phyloP scores from a whole-genome alignment of 2,329 filamentous ascomycete genomes.

The Westerdykella aurantiaca region DNA sequence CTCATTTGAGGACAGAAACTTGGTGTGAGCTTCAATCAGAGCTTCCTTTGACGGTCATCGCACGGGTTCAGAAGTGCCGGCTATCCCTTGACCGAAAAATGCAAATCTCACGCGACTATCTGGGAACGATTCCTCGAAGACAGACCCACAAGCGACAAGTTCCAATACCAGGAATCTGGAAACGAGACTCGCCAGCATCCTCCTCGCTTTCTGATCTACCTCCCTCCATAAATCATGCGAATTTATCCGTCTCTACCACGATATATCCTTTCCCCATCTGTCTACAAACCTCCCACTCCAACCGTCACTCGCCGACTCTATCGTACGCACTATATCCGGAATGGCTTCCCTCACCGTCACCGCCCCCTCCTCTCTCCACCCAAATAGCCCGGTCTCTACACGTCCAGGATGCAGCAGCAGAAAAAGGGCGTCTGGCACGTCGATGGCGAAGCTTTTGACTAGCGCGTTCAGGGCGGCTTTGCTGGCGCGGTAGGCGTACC shows the following conservation, averaged over 20 bases:
- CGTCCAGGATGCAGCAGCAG: conserved; percentile 43
- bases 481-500: conserved; percentile 44
- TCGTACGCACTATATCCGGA: conserved; percentile 32
- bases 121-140: too few relatives aligned
- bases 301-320: conserved; percentile 25
- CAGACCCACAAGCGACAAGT: too few relatives aligned
- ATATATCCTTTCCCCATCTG: conserved; percentile 39
- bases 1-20: too few relatives aligned
- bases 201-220: too few relatives aligned
- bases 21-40: too few relatives aligned
- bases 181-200: too few relatives aligned
- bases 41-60: too few relatives aligned
- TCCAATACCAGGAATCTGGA: too few relatives aligned
- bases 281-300: conserved; percentile 41
- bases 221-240: too few relatives aligned
- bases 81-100: too few relatives aligned
- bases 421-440: conserved; percentile 41
- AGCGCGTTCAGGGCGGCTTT: conserved; percentile 46
- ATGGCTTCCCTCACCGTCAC: conserved; percentile 41
- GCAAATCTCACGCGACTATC: too few relatives aligned
- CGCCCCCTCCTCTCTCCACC: conserved; percentile 42
- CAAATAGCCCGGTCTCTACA: conserved; percentile 43
- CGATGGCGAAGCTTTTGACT: conserved; percentile 40
- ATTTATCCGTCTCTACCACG: conserved; percentile 30
- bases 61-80: too few relatives aligned